Conservation (phyloP, 2,329 filamentous ascomycete genomes). For the Xylaria polymorpha region DNA sequence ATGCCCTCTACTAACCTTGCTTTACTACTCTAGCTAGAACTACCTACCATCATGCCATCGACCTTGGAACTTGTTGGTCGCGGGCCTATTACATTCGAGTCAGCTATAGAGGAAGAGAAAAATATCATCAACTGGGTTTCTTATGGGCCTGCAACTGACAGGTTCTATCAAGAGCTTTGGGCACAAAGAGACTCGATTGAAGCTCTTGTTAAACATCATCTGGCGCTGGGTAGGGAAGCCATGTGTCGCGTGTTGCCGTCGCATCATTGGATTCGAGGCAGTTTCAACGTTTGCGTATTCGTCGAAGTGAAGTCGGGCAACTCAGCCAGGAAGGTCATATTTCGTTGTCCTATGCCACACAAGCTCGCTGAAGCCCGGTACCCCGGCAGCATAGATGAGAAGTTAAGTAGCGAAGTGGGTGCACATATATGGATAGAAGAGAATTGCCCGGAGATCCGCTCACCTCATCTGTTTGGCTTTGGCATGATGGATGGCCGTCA, state of each 20-base stretch:
- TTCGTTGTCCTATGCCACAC: constrained; percentile 20
- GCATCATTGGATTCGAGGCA: no score
- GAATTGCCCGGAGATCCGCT: constrained; percentile 16
- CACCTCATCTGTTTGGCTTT: constrained; percentile 22
- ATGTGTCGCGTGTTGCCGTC: no score
- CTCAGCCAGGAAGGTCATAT: constrained; percentile 10
- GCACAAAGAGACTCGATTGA: constrained; percentile 9
- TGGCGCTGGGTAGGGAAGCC: not conserved
- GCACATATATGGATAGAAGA: constrained; percentile 18
- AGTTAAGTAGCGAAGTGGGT: constrained; percentile 12
- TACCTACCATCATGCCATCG: no score
- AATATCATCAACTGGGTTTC: not conserved
- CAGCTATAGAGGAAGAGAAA: no score
- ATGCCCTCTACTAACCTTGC: no score
- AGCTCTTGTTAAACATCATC: constrained; percentile 17
- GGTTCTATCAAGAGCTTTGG: constrained; percentile 19
- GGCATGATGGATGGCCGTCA: constrained; percentile 11
- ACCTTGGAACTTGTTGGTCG: no score
- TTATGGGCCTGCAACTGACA: constrained; percentile 12
- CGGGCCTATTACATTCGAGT: no score
- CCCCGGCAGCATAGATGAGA: constrained; percentile 22
- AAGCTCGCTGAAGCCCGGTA: constrained; percentile 21
- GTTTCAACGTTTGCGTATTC: not conserved
- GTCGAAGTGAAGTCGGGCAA: constrained; percentile 10
- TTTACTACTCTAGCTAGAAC: no score